Percentiles rank a stretch among this genome's conserved stretches.
phyloP scores from a whole-genome alignment of 106 monocot genomes.

The Dendrobium huoshanense region DNA sequence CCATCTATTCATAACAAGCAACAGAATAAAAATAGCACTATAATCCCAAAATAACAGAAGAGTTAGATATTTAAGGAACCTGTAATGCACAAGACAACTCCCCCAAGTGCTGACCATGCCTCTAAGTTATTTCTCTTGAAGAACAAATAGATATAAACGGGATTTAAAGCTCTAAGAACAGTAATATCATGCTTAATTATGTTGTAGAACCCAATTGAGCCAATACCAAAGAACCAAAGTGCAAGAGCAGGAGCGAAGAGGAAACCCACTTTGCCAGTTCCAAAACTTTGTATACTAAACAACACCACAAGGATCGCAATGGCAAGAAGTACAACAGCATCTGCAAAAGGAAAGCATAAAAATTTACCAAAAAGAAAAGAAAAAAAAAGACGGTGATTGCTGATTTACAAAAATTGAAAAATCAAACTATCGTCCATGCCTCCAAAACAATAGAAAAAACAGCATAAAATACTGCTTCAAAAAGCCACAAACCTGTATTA shows the following conservation, averaged over 20 bases:
- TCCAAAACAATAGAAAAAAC: neutral
- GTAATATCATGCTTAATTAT: slow-evolving; percentile 61
- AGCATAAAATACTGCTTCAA: neutral
- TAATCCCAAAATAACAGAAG: too few relatives aligned
- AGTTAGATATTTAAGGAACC: slow-evolving; percentile 20
- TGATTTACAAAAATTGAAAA: neutral
- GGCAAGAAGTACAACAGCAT: slow-evolving; percentile 64
- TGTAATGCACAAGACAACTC: slow-evolving; percentile 92
- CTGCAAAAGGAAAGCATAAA: slow-evolving; percentile 30
- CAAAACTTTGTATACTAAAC: slow-evolving; percentile 87
- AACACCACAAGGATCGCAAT: slow-evolving; percentile 57
- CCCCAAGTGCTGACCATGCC: slow-evolving; percentile 93
- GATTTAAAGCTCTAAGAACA: slow-evolving; percentile 75
- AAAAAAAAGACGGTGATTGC: neutral
- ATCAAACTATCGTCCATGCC: neutral
- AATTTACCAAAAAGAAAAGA: neutral
- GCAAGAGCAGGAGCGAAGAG: slow-evolving; percentile 76
- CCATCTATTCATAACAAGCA: neutral
- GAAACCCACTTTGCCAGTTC: slow-evolving; percentile 87
- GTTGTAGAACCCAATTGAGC: slow-evolving; percentile 81
- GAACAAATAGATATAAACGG: slow-evolving; percentile 74
- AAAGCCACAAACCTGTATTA: slow-evolving; percentile 36
- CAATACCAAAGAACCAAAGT: slow-evolving; percentile 82
- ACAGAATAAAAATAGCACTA: neutral
- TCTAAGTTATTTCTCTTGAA: slow-evolving; percentile 53